Percentiles rank a stretch among this genome's conserved stretches.
phyloP scores from a whole-genome alignment of 1,139 yeast genomes.

The Magnusiomyces tetraspermus region DNA sequence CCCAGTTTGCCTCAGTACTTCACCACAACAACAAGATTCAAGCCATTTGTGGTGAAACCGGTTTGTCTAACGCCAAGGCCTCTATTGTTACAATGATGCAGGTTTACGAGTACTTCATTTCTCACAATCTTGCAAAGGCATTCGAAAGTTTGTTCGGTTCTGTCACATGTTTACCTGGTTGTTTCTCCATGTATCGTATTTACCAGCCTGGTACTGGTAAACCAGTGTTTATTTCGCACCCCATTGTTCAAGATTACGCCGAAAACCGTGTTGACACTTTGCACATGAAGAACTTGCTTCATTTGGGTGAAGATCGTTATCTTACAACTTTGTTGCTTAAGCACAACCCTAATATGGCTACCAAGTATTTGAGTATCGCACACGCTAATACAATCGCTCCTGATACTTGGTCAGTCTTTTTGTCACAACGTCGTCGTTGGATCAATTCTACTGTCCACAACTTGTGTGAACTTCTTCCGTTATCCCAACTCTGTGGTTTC shows the following conservation, averaged over 20 bases:
- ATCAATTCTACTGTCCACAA: slow-evolving; percentile 39
- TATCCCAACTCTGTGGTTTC: slow-evolving; percentile 37
- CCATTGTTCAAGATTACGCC: slow-evolving; percentile 33
- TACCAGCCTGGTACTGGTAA: slow-evolving; percentile 31
- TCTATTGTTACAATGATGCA: slow-evolving; percentile 37
- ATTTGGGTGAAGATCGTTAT: slow-evolving; percentile 38
- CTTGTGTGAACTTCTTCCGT: slow-evolving; percentile 34
- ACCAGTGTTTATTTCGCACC: slow-evolving; percentile 34
- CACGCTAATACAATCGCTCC: slow-evolving; percentile 38
- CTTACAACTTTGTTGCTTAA: slow-evolving; percentile 35
- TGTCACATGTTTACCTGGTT: slow-evolving; percentile 38
- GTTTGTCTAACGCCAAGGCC: slow-evolving; percentile 32
- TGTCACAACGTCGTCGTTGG: too few relatives aligned
- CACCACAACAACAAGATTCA: slow-evolving; percentile 32
- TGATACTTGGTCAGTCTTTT: slow-evolving; percentile 35
- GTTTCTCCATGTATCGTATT: slow-evolving; percentile 35
- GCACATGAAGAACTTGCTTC: slow-evolving; percentile 36
- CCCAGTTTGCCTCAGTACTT: slow-evolving; percentile 34
- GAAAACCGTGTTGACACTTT: slow-evolving; percentile 34
- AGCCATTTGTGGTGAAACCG: slow-evolving; percentile 37
- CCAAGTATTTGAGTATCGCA: slow-evolving; percentile 35
- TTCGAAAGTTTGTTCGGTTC: slow-evolving; percentile 36
- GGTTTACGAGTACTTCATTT: slow-evolving; percentile 37
- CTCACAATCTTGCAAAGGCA: slow-evolving; percentile 37
- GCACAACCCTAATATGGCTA: slow-evolving; percentile 33